Evolutionary conservation across 2,329 filamentous ascomycete species (phyloP).

Genomic region (Microdochium paspali): DNA sequence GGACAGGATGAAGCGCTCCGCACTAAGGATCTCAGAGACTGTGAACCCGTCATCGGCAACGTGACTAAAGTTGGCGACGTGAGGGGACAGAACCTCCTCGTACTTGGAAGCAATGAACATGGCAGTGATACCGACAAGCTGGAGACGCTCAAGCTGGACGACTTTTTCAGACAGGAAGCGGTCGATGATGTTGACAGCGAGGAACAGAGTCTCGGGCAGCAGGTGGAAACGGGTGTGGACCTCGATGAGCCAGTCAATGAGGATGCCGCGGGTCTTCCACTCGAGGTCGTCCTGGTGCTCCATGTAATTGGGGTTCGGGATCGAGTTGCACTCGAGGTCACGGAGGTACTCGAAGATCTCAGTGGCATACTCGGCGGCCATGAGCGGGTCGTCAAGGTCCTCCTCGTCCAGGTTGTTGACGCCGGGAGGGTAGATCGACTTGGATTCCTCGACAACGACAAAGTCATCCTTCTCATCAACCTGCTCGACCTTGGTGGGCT

Average conservation of each 20-base stretch:
- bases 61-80: constrained; percentile 93
- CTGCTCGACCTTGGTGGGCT: constrained; percentile 18
- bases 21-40: constrained; percentile 89
- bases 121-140: constrained; percentile 92
- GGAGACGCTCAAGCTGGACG: constrained; percentile 89
- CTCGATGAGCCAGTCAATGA: constrained; percentile 97
- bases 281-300: constrained; percentile 87
- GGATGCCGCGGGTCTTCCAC: constrained; percentile 97
- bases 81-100: constrained; percentile 93
- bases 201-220: constrained; percentile 90
- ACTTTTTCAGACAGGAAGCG: constrained; percentile 94
- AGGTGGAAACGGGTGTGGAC: constrained; percentile 96
- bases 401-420: constrained; percentile 71
- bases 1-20: constrained; percentile 88
- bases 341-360: constrained; percentile 96
- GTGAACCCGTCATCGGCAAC: constrained; percentile 95
- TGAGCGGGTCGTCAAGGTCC: constrained; percentile 86
- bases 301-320: constrained; percentile 93
- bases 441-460: constrained; percentile 13
- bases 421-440: constrained; percentile 23
- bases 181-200: constrained; percentile 96
- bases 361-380: constrained; percentile 94
- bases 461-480: constrained; percentile 22
- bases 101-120: constrained; percentile 99
- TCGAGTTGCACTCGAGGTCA: constrained; percentile 67